These are phyloP conservation scores for Candida sithepensis DNA, from an alignment of 805 yeast species.

Conservation along the genomic window DNA sequence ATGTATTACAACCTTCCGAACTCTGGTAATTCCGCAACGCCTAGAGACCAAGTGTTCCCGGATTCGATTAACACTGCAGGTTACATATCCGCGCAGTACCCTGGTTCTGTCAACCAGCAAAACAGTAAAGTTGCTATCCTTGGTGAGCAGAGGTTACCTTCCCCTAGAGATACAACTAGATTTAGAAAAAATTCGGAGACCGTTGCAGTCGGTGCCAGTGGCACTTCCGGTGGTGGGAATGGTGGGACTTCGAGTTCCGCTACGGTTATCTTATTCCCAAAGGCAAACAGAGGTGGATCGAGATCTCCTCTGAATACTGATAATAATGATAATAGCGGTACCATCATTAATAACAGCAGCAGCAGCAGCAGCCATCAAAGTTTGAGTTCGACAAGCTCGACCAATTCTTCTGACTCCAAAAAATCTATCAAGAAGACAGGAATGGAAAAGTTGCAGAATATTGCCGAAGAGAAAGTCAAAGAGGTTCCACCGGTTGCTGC, in stretches of 20 bases:
- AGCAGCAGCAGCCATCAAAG: background rate
- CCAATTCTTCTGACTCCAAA: background rate
- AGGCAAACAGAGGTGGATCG: slow-evolving; percentile 26
- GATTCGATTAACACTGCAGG: slow-evolving; percentile 5
- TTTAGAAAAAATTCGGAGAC: slow-evolving; percentile 8
- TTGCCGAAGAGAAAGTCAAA: background rate
- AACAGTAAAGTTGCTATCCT: slow-evolving; percentile 25
- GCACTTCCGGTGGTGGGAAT: no score
- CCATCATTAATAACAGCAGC: background rate
- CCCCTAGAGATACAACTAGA: slow-evolving; percentile 25
- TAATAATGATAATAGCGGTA: background rate
- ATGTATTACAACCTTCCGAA: slow-evolving; percentile 5
- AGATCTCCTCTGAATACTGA: slow-evolving; percentile 13
- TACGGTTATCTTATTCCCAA: slow-evolving; percentile 51
- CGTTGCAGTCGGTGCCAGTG: no score
- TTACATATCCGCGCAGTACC: background rate
- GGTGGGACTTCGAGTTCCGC: slow-evolving; percentile 15
- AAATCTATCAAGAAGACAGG: background rate
- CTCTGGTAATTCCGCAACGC: slow-evolving; percentile 12
- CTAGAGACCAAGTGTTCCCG: slow-evolving; percentile 11
- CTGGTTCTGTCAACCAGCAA: background rate
- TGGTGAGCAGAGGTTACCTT: slow-evolving; percentile 29
- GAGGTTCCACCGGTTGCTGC: background rate
- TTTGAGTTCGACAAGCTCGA: slow-evolving; percentile 1
- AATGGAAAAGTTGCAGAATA: background rate